phyloP scores from a whole-genome alignment of 257 asterid species.

The Paulownia fortunei region DNA sequence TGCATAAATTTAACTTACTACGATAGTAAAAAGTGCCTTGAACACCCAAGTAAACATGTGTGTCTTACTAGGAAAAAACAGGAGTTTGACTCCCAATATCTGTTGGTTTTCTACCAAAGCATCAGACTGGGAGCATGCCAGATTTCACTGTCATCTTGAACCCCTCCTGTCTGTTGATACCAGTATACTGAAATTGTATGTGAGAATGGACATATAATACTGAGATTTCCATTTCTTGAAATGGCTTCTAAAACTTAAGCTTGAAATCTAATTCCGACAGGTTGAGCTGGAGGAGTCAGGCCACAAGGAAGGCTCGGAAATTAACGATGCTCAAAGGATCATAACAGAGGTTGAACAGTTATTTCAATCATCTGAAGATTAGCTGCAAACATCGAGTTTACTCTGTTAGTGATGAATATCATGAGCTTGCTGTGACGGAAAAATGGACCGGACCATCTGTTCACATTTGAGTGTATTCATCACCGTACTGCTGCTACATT shows the following conservation, averaged over 20 bases:
- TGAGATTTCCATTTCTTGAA: not conserved
- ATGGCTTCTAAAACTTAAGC: not conserved
- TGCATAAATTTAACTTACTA: too few relatives aligned
- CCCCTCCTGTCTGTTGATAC: too few relatives aligned
- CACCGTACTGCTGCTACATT: not conserved
- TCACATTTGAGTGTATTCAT: not conserved
- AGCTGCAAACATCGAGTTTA: slow-evolving; percentile 3
- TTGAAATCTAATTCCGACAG: slow-evolving; percentile 36
- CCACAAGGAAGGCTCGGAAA: slow-evolving; percentile 48
- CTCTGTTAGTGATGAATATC: not conserved
- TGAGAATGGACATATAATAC: too few relatives aligned
- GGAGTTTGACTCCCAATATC: not conserved
- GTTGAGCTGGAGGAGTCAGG: slow-evolving; percentile 57
- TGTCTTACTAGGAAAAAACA: too few relatives aligned
- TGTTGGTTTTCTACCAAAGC: not conserved
- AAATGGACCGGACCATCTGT: not conserved
- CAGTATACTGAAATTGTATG: too few relatives aligned
- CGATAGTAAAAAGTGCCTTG: too few relatives aligned
- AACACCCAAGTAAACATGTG: too few relatives aligned
- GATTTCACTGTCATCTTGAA: not conserved
- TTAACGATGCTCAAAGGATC: slow-evolving; percentile 54
- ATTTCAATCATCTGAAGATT: slow-evolving; percentile 45
- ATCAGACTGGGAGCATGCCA: not conserved
- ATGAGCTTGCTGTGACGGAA: slow-evolving; percentile 3
- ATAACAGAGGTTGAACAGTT: slow-evolving; percentile 53